Evolutionary conservation across 2,329 filamentous ascomycete genomes (phyloP), one percentile per base, ranked within the genome.

Genomic region (Botrytis medusae): DNA sequence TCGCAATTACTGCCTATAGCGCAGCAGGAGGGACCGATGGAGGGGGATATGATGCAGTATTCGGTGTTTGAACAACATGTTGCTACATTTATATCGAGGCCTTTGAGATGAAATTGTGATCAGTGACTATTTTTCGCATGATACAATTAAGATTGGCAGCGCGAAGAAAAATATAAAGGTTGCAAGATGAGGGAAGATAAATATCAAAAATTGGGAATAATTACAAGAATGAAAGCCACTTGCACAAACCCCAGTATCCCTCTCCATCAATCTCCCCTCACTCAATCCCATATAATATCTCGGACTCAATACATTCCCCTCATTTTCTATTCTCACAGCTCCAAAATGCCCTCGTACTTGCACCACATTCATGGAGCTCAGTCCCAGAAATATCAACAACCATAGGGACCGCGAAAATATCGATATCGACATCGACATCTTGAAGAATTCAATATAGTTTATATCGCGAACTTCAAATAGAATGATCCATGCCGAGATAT

Each of bases 41-140:
- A 75, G 9, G 77, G 76, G 76, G 83, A 81, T 72, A 86, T 73
- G 77, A 85, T 85, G 80, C 85, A 87, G 78, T 86, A 87, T 61
- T 80, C 77, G 25, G 81, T 77, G 75, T 87, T 84, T 32, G 77
- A 74, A 77, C 85, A 87, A 81, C 85, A 87, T 6, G 29, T 42
- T 62, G 57, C 59, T 20, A 80, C 78, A 44, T 82, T 81, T 51
- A 86, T 78, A 65, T 86, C 85, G 68, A 84, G 80, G 73, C 85
- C 85, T 86, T 65, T 22, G 34, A 32, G 3, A 14, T 1, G 25
- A 18, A 3, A 22, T 54, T 42, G 16, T 9, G 2, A 68, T 68
- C 18, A 68, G 64, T 16, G n/a, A 10, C 1, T 40, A 2, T 25
- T 46, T 8, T 18, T 48, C 37, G 10, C 20, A 32, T 44, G 29